Evolutionary conservation across 495 filamentous ascomycete genomes (phyloP), one percentile per base, ranked within the genome.

Genomic region (Penicillium flavigenum): DNA sequence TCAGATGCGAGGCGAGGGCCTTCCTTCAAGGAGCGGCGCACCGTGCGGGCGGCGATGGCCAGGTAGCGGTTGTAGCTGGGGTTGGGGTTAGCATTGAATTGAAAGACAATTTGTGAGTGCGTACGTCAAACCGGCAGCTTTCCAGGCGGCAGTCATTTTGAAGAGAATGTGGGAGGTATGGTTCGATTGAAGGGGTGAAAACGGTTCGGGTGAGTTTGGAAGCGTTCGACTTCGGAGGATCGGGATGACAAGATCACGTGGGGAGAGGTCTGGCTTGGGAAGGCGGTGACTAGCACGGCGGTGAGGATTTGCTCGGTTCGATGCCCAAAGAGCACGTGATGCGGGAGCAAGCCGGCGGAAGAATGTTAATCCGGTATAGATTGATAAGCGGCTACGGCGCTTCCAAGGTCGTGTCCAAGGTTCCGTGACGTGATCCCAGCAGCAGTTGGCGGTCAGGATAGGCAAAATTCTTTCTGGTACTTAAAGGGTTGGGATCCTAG

Each of bases 91-190:
- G 70, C 66, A 58, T 68, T 67, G 26, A 54, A 42, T 31, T 49
- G 42, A 4, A 49, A 48, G 24, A 48, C 17, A 26, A 32, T 6
- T 34, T 5, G 41, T 34, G 4, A 1, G 49, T 46, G 66, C 88
- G 75, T 87, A 98, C 95, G 88, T 96, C 68, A 98, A 81, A 80
- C 95, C 94, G 71, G 94, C 88, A 69, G 92, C 84, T 88, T 97
- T 98, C 95, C 95, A 99, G 71, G 92, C 90, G 78, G 91, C 93
- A 75, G 90, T 84, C 94, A 98, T 98, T 81, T 85, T 91, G 87
- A 85, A 74, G 70, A 64, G 63, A 61, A 46, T 60, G 65, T 58
- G 62, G 63, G 51, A 54, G 63, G 43, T 48, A 56, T 62, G 61
- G 47, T 66, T 67, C 48, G 63, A 66, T 63, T 66, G 65, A 63